A percentile compares a stretch with the other conserved stretches of the same genome.
phyloP scores from a whole-genome alignment of 768 basidiomycete genomes.

The Psilocybe subaeruginosa region DNA sequence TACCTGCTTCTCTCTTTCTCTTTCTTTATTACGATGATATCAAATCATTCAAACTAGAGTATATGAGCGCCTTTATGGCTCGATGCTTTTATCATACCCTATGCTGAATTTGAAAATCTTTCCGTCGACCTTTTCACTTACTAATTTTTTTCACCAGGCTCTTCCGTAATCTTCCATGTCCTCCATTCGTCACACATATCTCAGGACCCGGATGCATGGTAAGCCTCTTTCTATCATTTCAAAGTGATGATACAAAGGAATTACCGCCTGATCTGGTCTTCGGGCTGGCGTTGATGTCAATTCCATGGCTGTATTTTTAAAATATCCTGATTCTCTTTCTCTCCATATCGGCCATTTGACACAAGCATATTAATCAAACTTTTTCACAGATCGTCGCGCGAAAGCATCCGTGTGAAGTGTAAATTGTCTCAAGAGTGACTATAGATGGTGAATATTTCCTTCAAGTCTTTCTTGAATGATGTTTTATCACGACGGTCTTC shows the following conservation, averaged over 20 bases:
- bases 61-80: slow-evolving; percentile 71
- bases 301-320: slow-evolving; percentile 79
- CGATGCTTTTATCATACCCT: slow-evolving; percentile 71
- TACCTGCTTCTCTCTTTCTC: slow-evolving; percentile 6
- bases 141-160: slow-evolving; percentile 11
- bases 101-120: slow-evolving; percentile 50
- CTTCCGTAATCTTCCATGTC: not conserved
- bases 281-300: slow-evolving; percentile 64
- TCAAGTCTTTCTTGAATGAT: slow-evolving; percentile 48
- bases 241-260: slow-evolving; percentile 71
- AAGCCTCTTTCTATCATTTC: slow-evolving; percentile 30
- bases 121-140: not conserved
- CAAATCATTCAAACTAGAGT: slow-evolving; percentile 87
- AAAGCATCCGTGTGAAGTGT: not conserved
- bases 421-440: too few species aligned
- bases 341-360: not conserved
- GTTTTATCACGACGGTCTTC: slow-evolving; percentile 93
- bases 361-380: not conserved
- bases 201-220: slow-evolving; percentile 26
- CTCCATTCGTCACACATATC: slow-evolving; percentile 2
- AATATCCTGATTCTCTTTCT: slow-evolving; percentile 50
- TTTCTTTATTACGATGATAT: slow-evolving; percentile 50
- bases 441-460: slow-evolving; percentile 35
- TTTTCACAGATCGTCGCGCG: not conserved
- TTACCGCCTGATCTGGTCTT: slow-evolving; percentile 79